These are phyloP conservation scores for Capsicum pubescens DNA, from an alignment of 257 asterid genomes.

Conservation along the genomic window DNA sequence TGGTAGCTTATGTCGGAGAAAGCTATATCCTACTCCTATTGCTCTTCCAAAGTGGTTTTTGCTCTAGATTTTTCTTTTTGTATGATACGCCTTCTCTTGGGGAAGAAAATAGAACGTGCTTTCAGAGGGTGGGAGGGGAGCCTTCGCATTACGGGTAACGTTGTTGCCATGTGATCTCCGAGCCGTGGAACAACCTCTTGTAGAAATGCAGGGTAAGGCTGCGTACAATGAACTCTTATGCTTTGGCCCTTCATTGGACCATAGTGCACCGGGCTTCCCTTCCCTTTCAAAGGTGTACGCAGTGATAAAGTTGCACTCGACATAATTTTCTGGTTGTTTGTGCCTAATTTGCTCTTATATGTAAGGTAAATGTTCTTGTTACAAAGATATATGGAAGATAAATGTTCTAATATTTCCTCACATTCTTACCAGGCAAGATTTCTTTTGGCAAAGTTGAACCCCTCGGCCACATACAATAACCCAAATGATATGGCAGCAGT, in stretches of 20 bases:
- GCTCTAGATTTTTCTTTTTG: background rate
- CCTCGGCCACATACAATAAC: constrained; percentile 89
- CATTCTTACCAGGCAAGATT: constrained; percentile 81
- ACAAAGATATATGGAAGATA: background rate
- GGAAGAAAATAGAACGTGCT: background rate
- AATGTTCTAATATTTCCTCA: background rate
- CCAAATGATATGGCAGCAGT: constrained; percentile 85
- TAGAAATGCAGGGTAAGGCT: background rate
- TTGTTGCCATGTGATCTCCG: background rate
- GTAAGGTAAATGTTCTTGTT: background rate
- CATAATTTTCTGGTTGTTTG: background rate
- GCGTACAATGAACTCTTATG: background rate
- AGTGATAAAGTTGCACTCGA: background rate
- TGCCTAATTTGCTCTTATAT: background rate
- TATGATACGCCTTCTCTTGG: background rate
- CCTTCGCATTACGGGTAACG: background rate
- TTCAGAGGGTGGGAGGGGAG: background rate
- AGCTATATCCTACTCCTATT: background rate
- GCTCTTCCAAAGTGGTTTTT: background rate
- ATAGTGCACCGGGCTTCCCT: background rate
- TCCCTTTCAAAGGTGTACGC: too few relatives aligned
- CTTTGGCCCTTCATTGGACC: background rate
- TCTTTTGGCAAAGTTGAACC: constrained; percentile 94
- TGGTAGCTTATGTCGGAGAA: too few relatives aligned
- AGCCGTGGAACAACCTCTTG: background rate